Percentiles rank a stretch among this genome's conserved stretches.
Conservation (phyloP, 306 rosid species). For the Castanea crenata region DNA sequence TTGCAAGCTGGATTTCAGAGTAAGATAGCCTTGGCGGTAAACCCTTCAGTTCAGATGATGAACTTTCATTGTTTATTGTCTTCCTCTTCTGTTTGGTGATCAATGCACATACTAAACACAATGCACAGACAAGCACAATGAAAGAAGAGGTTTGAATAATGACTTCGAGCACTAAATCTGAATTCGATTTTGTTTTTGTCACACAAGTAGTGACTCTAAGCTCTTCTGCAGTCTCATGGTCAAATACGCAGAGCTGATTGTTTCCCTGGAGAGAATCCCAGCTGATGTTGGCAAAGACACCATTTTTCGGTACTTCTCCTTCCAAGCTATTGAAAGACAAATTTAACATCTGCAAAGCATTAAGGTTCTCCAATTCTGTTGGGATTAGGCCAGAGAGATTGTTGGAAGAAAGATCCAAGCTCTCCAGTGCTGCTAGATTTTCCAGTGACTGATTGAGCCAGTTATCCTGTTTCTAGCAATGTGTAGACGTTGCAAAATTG, state of each 20-base stretch:
- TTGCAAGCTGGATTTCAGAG: neutral
- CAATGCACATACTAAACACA: neutral
- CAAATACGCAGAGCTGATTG: conserved; percentile 25
- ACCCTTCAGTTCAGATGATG: neutral
- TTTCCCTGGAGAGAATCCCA: conserved; percentile 30
- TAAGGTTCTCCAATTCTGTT: conserved; percentile 25
- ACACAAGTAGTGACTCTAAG: neutral
- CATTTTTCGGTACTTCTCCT: conserved; percentile 32
- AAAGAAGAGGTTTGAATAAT: neutral
- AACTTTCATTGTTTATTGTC: neutral
- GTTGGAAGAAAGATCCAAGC: conserved; percentile 42
- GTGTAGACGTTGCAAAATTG: conserved; percentile 5
- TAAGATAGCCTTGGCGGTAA: neutral
- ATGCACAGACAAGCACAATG: neutral
- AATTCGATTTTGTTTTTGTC: neutral
- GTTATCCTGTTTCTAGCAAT: conserved; percentile 35
- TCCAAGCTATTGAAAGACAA: conserved; percentile 45
- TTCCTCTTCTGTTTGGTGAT: neutral
- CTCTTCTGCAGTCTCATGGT: conserved; percentile 19
- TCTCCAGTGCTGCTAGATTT: conserved; percentile 22
- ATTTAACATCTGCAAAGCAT: conserved; percentile 18
- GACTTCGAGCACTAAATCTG: neutral
- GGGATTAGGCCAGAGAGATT: conserved; percentile 36
- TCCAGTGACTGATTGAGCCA: conserved; percentile 31
- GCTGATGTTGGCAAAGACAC: conserved; percentile 34